Base-by-base conservation (phyloP, 139 green algal species). In the Gonium pectorale region DNA sequence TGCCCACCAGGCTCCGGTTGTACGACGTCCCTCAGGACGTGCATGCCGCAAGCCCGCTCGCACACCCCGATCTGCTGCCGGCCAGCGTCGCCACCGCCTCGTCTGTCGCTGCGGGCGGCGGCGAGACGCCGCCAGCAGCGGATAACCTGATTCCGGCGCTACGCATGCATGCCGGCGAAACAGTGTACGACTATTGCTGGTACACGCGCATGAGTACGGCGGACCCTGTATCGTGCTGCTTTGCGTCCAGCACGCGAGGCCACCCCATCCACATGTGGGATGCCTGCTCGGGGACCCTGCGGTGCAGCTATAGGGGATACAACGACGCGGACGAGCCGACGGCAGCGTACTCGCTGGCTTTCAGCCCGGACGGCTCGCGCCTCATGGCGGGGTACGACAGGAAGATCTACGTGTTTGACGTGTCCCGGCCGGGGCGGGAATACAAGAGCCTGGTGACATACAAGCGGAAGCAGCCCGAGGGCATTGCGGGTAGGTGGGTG, bases 191-290 rank as follows among this genome's bases (percentile, higher is more conserved):
- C 75, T 98, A 94, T 64, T 80, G 80, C 40, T 98, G 95, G 95
- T 97, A 92, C 89, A 79, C 90, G 0, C 54, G 82, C 46, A 96
- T 96, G 91, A 83, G 54, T 19, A 85, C 89, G 2, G 67, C 86
- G 6, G 94, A 98, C 37, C 89, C 91, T 0, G 83, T 87, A 1
- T 93, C 92, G 0, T 98, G 92, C 93, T 95, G 92, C 89, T 95
- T 98, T 89, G 92, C 93, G 4, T 91, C 91, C 70, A 95, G 94
- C 0, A 87, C 64, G 43, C 83, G 95, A 92, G 90, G 93, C 74
- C 94, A 97, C 43, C 96, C 96, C 0, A 79, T 98, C 0, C 94
- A 97, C 79, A 66, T 98, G 41, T 98, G 95, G 93, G 96, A 98
- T 74, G 95, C 90, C 0, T 88, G 82, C 71, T 89, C 80, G 29